Conservation (phyloP, 2,329 filamentous ascomycete species). For the Pseudocercospora ulei region DNA sequence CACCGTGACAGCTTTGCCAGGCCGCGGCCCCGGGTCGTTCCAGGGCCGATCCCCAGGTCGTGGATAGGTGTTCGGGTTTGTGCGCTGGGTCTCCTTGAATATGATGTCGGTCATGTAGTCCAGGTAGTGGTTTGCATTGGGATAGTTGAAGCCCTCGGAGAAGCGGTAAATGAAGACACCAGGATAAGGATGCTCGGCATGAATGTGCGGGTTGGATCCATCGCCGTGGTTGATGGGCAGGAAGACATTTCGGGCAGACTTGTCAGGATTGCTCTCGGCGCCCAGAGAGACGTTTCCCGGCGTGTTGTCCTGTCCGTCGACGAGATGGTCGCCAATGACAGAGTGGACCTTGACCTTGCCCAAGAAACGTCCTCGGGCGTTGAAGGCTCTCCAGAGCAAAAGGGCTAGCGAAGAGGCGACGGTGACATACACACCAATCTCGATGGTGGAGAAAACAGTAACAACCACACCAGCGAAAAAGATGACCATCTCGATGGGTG, state of each 20-base stretch:
- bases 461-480: conserved; percentile 90
- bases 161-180: conserved; percentile 95
- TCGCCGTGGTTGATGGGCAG: conserved; percentile 79
- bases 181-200: conserved; percentile 72
- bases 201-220: conserved; percentile 76
- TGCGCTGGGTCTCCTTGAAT: conserved; percentile 60
- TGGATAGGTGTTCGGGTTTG: conserved; percentile 57
- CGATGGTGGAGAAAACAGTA: conserved; percentile 78
- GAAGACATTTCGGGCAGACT: conserved; percentile 65
- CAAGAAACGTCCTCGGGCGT: conserved; percentile 72
- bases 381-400: conserved; percentile 72
- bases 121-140: conserved; percentile 80
- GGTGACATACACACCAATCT: conserved; percentile 85
- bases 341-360: conserved; percentile 77
- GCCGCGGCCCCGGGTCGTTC: conserved; percentile 79
- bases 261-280: conserved; percentile 38
- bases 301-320: conserved; percentile 52
- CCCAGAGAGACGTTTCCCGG: conserved; percentile 25
- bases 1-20: conserved; percentile 40
- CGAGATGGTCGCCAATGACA: conserved; percentile 63
- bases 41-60: conserved; percentile 65
- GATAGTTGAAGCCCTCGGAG: conserved; percentile 90
- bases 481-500: conserved; percentile 78
- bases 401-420: conserved; percentile 67
- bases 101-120: conserved; percentile 51